Conservation (phyloP, 768 basidiomycete species). For the Hericium coralloides region DNA sequence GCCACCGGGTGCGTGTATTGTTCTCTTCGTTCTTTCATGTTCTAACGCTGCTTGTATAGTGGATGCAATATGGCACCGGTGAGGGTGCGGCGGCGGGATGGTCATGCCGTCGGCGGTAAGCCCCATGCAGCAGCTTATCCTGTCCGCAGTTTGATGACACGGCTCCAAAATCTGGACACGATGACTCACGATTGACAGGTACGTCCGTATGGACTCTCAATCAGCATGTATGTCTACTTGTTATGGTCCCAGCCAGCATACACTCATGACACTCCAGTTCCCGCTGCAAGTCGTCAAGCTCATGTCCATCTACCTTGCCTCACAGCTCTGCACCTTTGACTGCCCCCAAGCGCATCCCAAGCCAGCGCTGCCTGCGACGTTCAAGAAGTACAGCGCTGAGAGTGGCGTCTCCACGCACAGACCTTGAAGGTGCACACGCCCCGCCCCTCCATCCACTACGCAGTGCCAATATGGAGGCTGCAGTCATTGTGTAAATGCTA, state of each 20-base stretch:
- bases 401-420: slow-evolving; percentile 59
- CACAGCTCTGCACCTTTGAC: slow-evolving; percentile 62
- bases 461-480: slow-evolving; percentile 3
- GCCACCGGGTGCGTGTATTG: too few species aligned
- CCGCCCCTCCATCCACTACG: slow-evolving; percentile 3
- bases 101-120: too few species aligned
- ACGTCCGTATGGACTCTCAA: too few species aligned
- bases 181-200: slow-evolving; percentile 86
- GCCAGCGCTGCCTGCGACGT: slow-evolving; percentile 39
- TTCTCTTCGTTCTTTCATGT: too few species aligned
- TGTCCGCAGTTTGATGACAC: too few species aligned
- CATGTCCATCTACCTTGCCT: slow-evolving; percentile 68
- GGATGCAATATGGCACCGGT: too few species aligned
- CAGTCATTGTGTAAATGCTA: slow-evolving; percentile 72
- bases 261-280: slow-evolving; percentile 77
- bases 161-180: slow-evolving; percentile 76
- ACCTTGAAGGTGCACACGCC: slow-evolving; percentile 87
- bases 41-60: too few species aligned
- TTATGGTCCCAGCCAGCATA: slow-evolving; percentile 86
- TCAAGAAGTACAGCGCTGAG: slow-evolving; percentile 67
- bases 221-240: too few species aligned
- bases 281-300: slow-evolving; percentile 88
- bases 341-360: slow-evolving; percentile 38
- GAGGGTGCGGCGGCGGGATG: too few species aligned
- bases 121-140: too few species aligned